Percentiles rank a stretch among this genome's conserved stretches.
Evolutionary conservation across 2,329 filamentous ascomycete species (phyloP).

Genomic region (Blastomyces emzantsi): DNA sequence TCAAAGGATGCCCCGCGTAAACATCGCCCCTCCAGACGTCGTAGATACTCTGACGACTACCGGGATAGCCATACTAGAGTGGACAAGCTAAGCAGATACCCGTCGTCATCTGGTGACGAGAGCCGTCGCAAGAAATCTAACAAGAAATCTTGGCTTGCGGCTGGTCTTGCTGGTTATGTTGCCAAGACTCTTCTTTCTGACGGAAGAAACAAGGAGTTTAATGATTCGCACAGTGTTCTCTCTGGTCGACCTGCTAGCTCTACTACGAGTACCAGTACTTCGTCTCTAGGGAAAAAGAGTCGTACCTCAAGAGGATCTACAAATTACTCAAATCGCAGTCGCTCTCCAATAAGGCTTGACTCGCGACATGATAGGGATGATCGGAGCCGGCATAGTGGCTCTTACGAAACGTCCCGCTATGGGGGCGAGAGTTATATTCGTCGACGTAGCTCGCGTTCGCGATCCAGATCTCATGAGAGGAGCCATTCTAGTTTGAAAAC

Average conservation of each 20-base stretch:
- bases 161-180: conserved; percentile 47
- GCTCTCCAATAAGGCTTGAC: conserved; percentile 23
- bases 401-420: conserved; percentile 2
- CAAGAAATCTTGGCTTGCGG: conserved; percentile 44
- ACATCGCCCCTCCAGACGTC: conserved; percentile 43
- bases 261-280: conserved; percentile 24
- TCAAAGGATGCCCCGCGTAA: conserved; percentile 51
- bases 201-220: conserved; percentile 42
- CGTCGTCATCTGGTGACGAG: conserved; percentile 42
- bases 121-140: conserved; percentile 38
- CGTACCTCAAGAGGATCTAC: conserved; percentile 34
- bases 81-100: conserved; percentile 53
- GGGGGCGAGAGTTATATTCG: conserved; percentile 4
- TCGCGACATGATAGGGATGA: not conserved
- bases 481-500: conserved; percentile 13
- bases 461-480: conserved; percentile 17
- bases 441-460: conserved; percentile 27
- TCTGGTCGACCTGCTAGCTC: conserved; percentile 38
- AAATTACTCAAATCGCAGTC: conserved; percentile 29
- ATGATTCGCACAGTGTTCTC: conserved; percentile 52
- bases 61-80: conserved; percentile 40
- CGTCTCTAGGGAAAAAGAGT: conserved; percentile 29
- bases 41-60: conserved; percentile 40
- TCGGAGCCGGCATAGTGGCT: conserved; percentile 5
- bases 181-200: conserved; percentile 43